Conservation (phyloP, 2,329 filamentous ascomycete species). For the Trichophyton benhamiae region DNA sequence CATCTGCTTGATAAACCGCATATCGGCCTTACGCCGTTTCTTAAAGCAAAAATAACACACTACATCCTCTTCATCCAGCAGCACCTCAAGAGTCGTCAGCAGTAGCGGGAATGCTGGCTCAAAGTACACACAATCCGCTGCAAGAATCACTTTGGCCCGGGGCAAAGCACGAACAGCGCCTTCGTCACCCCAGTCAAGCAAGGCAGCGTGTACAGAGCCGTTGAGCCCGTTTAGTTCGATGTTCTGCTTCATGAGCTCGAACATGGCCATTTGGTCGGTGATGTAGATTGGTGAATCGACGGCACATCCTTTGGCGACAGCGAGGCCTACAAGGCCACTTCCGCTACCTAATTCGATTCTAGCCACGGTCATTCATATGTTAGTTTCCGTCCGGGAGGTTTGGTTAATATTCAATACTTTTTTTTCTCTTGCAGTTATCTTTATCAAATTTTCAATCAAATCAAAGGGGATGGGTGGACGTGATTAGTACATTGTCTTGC, state of each 20-base stretch:
- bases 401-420: not conserved
- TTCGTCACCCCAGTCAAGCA: constrained; percentile 64
- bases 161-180: constrained; percentile 28
- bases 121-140: constrained; percentile 94
- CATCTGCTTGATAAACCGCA: constrained; percentile 60
- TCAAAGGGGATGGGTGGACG: not conserved
- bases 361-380: constrained; percentile 8
- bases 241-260: constrained; percentile 74
- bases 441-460: constrained; percentile 10
- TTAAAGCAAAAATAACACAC: constrained; percentile 91
- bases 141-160: constrained; percentile 71
- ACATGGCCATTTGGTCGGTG: constrained; percentile 81
- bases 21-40: constrained; percentile 69
- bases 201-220: constrained; percentile 48
- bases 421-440: not conserved
- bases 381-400: not conserved
- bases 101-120: constrained; percentile 88
- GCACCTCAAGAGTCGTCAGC: constrained; percentile 60
- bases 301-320: constrained; percentile 45
- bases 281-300: constrained; percentile 53
- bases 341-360: constrained; percentile 89
- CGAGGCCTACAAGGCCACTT: constrained; percentile 68
- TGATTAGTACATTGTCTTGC: constrained; percentile 54
- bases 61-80: constrained; percentile 48
- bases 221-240: constrained; percentile 66